Conservation (phyloP, 305 asterid genomes). For the Fraxinus nigra region DNA sequence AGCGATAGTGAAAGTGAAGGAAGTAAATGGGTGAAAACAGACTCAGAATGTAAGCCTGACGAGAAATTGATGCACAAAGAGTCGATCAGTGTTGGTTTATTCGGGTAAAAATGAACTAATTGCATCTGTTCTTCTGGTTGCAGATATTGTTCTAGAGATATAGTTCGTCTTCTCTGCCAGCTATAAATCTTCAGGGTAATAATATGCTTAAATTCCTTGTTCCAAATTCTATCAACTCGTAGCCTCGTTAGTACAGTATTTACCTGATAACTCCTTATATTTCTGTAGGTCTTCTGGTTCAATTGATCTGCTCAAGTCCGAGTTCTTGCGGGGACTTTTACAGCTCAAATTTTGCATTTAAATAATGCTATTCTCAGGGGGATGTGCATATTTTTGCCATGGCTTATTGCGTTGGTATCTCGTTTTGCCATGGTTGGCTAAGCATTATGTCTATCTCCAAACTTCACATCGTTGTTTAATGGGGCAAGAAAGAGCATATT, state of each 20-base stretch:
- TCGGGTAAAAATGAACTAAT: neutral
- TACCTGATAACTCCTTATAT: neutral
- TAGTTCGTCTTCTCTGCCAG: slow-evolving; percentile 30
- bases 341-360: slow-evolving; percentile 21
- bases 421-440: slow-evolving; percentile 42
- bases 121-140: slow-evolving; percentile 12
- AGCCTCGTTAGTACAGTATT: neutral
- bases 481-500: neutral
- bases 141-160: slow-evolving; percentile 88
- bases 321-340: slow-evolving; percentile 10
- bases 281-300: slow-evolving; percentile 14
- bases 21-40: slow-evolving; percentile 84
- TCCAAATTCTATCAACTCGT: neutral
- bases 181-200: slow-evolving; percentile 17
- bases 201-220: neutral
- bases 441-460: slow-evolving; percentile 23
- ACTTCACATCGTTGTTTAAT: slow-evolving; percentile 13
- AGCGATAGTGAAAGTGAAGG: slow-evolving; percentile 36
- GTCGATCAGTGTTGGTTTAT: neutral
- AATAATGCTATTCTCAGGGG: slow-evolving; percentile 18
- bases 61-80: neutral
- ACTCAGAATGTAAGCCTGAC: slow-evolving; percentile 67
- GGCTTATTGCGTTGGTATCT: slow-evolving; percentile 28
- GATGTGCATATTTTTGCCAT: slow-evolving; percentile 38
- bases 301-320: neutral